phyloP scores from a whole-genome alignment of 2,329 filamentous ascomycete genomes.

The Calonectria honghensis region DNA sequence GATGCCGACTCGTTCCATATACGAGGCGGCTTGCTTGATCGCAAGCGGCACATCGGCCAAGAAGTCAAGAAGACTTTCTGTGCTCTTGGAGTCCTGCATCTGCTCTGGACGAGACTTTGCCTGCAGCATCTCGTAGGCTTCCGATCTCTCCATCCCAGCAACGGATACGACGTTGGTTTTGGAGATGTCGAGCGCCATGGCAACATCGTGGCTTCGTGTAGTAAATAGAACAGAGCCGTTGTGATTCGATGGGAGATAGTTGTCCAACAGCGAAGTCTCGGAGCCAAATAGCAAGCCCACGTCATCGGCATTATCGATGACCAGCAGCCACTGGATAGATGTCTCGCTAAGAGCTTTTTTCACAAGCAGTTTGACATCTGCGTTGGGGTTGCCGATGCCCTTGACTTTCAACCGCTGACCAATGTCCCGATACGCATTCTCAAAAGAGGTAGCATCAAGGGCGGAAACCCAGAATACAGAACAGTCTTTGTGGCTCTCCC shows the following conservation, averaged over 20 bases:
- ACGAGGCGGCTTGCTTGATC: conserved; percentile 61
- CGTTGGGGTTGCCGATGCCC: conserved; percentile 57
- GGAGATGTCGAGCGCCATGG: conserved; percentile 29
- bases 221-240: conserved; percentile 49
- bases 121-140: conserved; percentile 51
- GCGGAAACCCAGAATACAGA: conserved; percentile 65
- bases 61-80: conserved; percentile 54
- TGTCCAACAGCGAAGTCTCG: conserved; percentile 31
- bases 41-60: conserved; percentile 59
- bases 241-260: conserved; percentile 55
- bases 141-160: conserved; percentile 43
- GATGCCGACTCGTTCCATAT: conserved; percentile 56
- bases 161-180: conserved; percentile 45
- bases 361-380: conserved; percentile 61
- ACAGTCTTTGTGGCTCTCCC: conserved; percentile 52
- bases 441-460: conserved; percentile 54
- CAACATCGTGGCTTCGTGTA: conserved; percentile 44
- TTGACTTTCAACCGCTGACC: conserved; percentile 53
- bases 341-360: conserved; percentile 56
- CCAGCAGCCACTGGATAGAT: conserved; percentile 61
- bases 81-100: conserved; percentile 44
- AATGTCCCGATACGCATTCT: conserved; percentile 60
- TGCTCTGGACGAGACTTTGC: conserved; percentile 44
- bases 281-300: conserved; percentile 53
- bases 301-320: conserved; percentile 68